phyloP scores from a whole-genome alignment of 768 basidiomycete species.

The Leccinellum luteum region DNA sequence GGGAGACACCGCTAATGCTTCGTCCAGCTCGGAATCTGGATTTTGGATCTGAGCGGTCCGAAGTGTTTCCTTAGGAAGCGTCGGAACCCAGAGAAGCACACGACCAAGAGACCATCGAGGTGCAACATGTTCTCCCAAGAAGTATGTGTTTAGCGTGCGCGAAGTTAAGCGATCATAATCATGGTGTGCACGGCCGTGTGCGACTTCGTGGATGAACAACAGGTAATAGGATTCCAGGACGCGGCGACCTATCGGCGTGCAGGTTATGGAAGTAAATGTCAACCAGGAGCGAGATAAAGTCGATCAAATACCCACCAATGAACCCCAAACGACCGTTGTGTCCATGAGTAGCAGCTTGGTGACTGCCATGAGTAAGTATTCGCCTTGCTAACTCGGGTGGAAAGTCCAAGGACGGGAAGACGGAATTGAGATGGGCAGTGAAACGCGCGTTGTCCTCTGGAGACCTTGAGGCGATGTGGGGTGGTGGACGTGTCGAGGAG shows the following conservation, averaged over 20 bases:
- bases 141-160: slow-evolving; percentile 63
- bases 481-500: slow-evolving; percentile 14
- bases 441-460: slow-evolving; percentile 29
- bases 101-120: slow-evolving; percentile 72
- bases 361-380: slow-evolving; percentile 77
- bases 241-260: slow-evolving; percentile 56
- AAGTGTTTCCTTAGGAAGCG: slow-evolving; percentile 41
- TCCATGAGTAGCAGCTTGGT: slow-evolving; percentile 58
- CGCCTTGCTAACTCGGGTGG: slow-evolving; percentile 68
- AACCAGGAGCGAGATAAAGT: background rate
- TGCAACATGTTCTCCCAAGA: slow-evolving; percentile 72
- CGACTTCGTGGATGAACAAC: slow-evolving; percentile 62
- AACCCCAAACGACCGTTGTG: slow-evolving; percentile 75
- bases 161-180: slow-evolving; percentile 58
- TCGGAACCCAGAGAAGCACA: slow-evolving; percentile 73
- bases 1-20: slow-evolving; percentile 28
- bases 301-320: slow-evolving; percentile 47
- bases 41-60: slow-evolving; percentile 12
- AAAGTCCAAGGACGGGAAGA: slow-evolving; percentile 68
- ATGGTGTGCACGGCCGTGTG: slow-evolving; percentile 43
- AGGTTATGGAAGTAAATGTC: background rate
- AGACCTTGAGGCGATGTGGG: background rate
- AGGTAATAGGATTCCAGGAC: slow-evolving; percentile 74
- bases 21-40: slow-evolving; percentile 26
- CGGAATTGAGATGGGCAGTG: slow-evolving; percentile 54